Evolutionary conservation across 2,329 filamentous ascomycete genomes (phyloP).

Genomic region (Fusarium coicis): DNA sequence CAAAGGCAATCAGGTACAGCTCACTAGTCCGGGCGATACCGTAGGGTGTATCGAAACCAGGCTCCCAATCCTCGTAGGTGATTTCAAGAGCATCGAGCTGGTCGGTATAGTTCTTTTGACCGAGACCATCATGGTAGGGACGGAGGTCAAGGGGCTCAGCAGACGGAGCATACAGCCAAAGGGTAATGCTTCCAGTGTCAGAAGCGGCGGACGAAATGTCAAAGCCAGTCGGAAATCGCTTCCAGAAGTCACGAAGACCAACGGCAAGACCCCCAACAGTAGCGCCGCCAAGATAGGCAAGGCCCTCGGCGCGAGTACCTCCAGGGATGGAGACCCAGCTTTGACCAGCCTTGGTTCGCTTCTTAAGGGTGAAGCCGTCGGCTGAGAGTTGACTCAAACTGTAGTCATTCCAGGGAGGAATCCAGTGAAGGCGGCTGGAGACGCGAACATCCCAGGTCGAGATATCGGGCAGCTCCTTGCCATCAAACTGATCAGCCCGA

Average conservation of each 20-base stretch:
- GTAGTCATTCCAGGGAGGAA: constrained; percentile 69
- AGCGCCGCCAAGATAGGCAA: constrained; percentile 69
- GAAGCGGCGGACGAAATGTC: constrained; percentile 63
- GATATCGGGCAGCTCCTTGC: constrained; percentile 55
- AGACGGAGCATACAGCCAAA: constrained; percentile 70
- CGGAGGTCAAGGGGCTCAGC: constrained; percentile 66
- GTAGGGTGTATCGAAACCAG: constrained; percentile 64
- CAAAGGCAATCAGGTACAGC: constrained; percentile 63
- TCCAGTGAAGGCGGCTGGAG: constrained; percentile 61
- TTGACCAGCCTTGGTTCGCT: constrained; percentile 66
- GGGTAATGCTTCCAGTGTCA: constrained; percentile 62
- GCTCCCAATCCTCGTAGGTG: constrained; percentile 72
- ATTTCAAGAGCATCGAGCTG: constrained; percentile 70
- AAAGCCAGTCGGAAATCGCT: constrained; percentile 68
- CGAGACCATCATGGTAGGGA: constrained; percentile 68
- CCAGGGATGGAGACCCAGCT: constrained; percentile 69
- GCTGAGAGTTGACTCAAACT: constrained; percentile 66
- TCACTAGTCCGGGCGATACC: constrained; percentile 70
- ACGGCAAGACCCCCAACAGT: constrained; percentile 67
- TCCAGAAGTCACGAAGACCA: constrained; percentile 71
- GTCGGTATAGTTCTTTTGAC: constrained; percentile 64
- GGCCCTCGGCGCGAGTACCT: constrained; percentile 64
- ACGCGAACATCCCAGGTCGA: constrained; percentile 60
- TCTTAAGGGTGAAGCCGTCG: constrained; percentile 70
- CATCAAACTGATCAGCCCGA: constrained; percentile 61